phyloP scores from a whole-genome alignment of 106 monocot genomes.

The Dendrobium chrysotoxum region DNA sequence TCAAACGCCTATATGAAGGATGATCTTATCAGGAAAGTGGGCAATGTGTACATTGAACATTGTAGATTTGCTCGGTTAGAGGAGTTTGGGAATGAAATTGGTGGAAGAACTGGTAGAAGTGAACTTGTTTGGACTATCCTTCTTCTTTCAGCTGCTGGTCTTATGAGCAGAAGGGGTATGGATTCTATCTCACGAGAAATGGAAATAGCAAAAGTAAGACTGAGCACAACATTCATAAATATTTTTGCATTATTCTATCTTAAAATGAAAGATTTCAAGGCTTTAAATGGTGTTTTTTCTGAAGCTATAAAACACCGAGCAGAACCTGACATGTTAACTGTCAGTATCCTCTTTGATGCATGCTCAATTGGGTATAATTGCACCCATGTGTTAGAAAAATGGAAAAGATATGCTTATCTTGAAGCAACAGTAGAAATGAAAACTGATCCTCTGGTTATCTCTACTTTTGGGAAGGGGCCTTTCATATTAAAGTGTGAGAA shows the following conservation, averaged over 20 bases:
- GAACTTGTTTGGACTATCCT: slow-evolving; percentile 57
- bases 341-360: slow-evolving; percentile 67
- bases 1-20: slow-evolving; percentile 44
- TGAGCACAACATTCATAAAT: slow-evolving; percentile 38
- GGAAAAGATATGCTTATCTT: slow-evolving; percentile 42
- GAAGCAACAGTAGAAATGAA: slow-evolving; percentile 41
- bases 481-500: slow-evolving; percentile 60
- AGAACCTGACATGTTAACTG: slow-evolving; percentile 60
- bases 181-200: slow-evolving; percentile 61
- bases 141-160: slow-evolving; percentile 49
- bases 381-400: slow-evolving; percentile 35
- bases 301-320: slow-evolving; percentile 12
- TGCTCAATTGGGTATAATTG: slow-evolving; percentile 48
- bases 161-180: slow-evolving; percentile 50
- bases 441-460: slow-evolving; percentile 52
- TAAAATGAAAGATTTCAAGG: slow-evolving; percentile 61
- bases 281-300: slow-evolving; percentile 35
- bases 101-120: slow-evolving; percentile 39
- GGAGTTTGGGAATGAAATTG: slow-evolving; percentile 56
- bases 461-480: slow-evolving; percentile 57
- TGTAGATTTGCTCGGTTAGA: slow-evolving; percentile 46
- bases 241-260: slow-evolving; percentile 56
- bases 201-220: slow-evolving; percentile 31
- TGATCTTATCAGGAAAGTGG: slow-evolving; percentile 55
- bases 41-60: slow-evolving; percentile 49